These are phyloP conservation scores for Panaeolus cyanescens DNA, from an alignment of 768 basidiomycete species.

Conservation along the genomic window DNA sequence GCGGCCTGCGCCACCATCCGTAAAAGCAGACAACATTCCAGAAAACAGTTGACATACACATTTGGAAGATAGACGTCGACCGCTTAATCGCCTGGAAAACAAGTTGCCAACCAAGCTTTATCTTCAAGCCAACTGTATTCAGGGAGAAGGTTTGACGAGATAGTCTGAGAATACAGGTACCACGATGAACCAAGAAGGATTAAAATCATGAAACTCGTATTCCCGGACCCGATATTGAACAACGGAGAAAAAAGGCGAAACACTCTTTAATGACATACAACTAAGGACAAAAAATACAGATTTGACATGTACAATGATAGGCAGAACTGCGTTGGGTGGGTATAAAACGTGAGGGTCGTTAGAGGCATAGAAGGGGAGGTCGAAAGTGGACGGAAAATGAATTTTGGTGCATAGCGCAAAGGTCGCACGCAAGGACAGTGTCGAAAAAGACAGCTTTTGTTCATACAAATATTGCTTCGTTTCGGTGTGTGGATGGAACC, in stretches of 20 bases:
- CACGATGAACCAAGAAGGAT: not conserved
- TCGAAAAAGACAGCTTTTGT: not conserved
- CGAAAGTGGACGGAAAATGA: not conserved
- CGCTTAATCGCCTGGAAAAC: not conserved
- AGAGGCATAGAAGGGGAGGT: conserved; percentile 5
- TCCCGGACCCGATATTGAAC: not conserved
- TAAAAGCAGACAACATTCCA: not conserved
- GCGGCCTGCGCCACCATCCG: not conserved
- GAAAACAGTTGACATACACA: not conserved
- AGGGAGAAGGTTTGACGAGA: not conserved
- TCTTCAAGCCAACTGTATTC: not conserved
- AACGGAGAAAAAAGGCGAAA: not conserved
- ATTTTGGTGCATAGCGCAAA: not conserved
- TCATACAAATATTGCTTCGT: conserved; percentile 12
- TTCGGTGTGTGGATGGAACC: not conserved
- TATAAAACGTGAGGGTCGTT: not conserved
- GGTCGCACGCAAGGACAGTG: not conserved
- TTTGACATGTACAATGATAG: not conserved
- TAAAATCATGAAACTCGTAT: too few relatives aligned
- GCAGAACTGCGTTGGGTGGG: not conserved
- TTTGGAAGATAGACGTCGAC: not conserved
- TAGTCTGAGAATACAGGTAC: not conserved
- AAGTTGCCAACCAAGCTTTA: not conserved
- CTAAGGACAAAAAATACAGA: conserved; percentile 9
- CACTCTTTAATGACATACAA: not conserved